phyloP scores from a whole-genome alignment of 2,329 filamentous ascomycete species.

The Rutstroemia sydowiana region DNA sequence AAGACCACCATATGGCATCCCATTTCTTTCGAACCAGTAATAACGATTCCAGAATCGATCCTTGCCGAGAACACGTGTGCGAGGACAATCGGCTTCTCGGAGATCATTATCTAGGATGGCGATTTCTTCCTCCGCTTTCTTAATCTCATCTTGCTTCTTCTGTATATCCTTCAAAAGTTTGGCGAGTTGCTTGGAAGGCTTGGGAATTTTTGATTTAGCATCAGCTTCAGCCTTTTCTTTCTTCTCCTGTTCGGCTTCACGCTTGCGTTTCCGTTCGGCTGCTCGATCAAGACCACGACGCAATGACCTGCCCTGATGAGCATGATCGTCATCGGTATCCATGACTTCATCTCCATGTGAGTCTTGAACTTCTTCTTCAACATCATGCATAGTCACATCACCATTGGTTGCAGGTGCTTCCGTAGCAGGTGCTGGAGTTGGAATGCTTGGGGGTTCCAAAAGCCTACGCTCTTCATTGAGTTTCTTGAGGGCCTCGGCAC shows the following conservation, averaged over 20 bases:
- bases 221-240: conserved; percentile 51
- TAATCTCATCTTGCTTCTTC: conserved; percentile 74
- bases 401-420: conserved; percentile 32
- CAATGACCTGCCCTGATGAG: conserved; percentile 45
- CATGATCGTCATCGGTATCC: conserved; percentile 62
- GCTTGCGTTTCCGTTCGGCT: conserved; percentile 68
- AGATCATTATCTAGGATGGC: conserved; percentile 82
- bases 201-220: conserved; percentile 55
- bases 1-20: conserved; percentile 89
- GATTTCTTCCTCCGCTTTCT: conserved; percentile 78
- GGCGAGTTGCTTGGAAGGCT: conserved; percentile 82
- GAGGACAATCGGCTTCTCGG: conserved; percentile 86
- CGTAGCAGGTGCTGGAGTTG: conserved; percentile 39
- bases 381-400: conserved; percentile 55
- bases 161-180: conserved; percentile 84
- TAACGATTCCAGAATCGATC: conserved; percentile 98
- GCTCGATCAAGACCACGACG: conserved; percentile 61
- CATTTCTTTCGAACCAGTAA: conserved; percentile 98
- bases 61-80: conserved; percentile 82
- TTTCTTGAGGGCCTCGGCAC: conserved; percentile 61
- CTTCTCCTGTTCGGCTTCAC: conserved; percentile 63
- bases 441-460: conserved; percentile 59
- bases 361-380: conserved; percentile 54
- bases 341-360: conserved; percentile 50
- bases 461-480: conserved; percentile 69